These are phyloP conservation scores for Russula ochroleuca DNA, from an alignment of 768 basidiomycete species.

Conservation along the genomic window DNA sequence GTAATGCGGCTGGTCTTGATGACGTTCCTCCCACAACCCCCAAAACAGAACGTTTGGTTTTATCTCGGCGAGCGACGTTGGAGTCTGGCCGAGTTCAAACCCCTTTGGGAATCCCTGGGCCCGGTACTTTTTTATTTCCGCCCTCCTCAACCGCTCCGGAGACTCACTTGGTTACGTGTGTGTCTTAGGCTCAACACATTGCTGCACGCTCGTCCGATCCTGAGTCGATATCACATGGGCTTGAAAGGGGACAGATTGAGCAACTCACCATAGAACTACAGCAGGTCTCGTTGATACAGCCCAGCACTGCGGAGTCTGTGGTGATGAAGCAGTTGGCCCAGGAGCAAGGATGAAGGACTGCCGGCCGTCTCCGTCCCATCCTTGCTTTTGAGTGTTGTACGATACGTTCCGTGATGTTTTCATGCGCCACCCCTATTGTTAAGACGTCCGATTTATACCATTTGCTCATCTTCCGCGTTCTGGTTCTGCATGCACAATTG, in stretches of 20 bases:
- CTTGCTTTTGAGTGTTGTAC: background rate
- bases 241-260: constrained; percentile 42
- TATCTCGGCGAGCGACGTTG: constrained; percentile 26
- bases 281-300: constrained; percentile 4
- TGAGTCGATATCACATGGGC: constrained; percentile 36
- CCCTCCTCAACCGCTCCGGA: background rate
- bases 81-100: constrained; percentile 11
- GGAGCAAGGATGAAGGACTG: background rate
- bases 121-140: constrained; percentile 18
- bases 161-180: background rate
- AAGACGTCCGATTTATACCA: constrained; percentile 1
- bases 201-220: constrained; percentile 35
- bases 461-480: background rate
- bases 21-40: background rate
- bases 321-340: constrained; percentile 11
- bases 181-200: constrained; percentile 23
- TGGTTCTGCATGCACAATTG: no score
- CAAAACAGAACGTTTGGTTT: constrained; percentile 20
- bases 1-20: background rate
- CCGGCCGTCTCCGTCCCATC: background rate
- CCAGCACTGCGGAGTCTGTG: constrained; percentile 7
- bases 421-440: background rate
- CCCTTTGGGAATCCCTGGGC: constrained; percentile 17
- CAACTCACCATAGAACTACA: constrained; percentile 36
- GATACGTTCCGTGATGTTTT: background rate